Evolutionary conservation across 805 yeast species (phyloP), one percentile per base, ranked within the genome.

Genomic region (Wickerhamomyces sydowiorum): DNA sequence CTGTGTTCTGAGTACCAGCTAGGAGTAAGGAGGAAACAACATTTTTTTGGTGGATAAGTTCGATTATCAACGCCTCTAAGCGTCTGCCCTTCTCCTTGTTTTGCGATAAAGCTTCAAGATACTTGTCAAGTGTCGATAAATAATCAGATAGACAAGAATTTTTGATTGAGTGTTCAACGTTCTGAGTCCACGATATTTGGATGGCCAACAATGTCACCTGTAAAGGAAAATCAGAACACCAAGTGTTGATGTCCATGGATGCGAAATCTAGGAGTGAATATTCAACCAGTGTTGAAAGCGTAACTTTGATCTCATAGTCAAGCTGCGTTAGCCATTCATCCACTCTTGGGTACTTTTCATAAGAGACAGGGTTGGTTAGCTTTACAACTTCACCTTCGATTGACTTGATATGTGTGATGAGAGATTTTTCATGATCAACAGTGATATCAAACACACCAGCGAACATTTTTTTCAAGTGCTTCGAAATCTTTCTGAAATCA

Each of bases 401-500:
- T n/a, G 96, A 84, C 1, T 49, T 37, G 1, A 88, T 65, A 1
- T 78, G 78, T 0, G 50, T 43, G 4, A 84, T 70, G 0, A 50
- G 28, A 0, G 64, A 61, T 3, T 49, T 49, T 5, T 60, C 63
- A 1, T 49, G 50, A 17, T 72, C 71, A 30, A 54, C 59, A 0
- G 60, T 51, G 2, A 86, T 49, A 3, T 65, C 53, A 0, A 70
- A 49, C 3, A 88, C 65, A 2, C 91, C 95, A 5, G 78, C 59
- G 57, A 85, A 89, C 81, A 89, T 74, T 53, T 85, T 86, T 37
- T 69, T 67, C 38, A 89, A 61, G 53, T 83, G 89, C 36, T 68
- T 72, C 15, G 80, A 78, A 4, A 82, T 66, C 7, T 68, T 49
- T 2, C 36, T 33, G 2, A 76, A 51, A 48, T 80, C 74, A 5